Conservation (phyloP, 2,329 filamentous ascomycete genomes). For the Huntiella abstrusa region DNA sequence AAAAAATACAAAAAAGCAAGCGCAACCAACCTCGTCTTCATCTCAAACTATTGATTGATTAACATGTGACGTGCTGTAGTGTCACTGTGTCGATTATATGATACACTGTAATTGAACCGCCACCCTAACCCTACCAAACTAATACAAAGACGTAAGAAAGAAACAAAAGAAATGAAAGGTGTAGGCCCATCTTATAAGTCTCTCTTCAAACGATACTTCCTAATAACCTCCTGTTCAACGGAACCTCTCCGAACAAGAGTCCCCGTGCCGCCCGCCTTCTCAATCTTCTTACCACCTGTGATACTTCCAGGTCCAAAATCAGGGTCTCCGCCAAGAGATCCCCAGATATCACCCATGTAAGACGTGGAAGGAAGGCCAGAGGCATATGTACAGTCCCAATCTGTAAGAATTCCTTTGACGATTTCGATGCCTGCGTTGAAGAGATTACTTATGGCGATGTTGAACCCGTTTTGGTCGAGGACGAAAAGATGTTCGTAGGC, state of each 20-base stretch:
- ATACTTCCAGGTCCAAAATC: constrained; percentile 42
- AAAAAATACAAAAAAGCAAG: background rate
- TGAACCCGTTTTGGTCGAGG: constrained; percentile 43
- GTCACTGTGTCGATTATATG: background rate
- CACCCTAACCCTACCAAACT: background rate
- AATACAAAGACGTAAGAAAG: constrained; percentile 3
- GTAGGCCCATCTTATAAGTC: constrained; percentile 2
- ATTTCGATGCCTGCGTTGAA: constrained; percentile 47
- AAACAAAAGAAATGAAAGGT: background rate
- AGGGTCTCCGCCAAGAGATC: constrained; percentile 43
- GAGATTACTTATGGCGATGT: constrained; percentile 44
- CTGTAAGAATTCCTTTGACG: constrained; percentile 39
- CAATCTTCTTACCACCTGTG: constrained; percentile 20
- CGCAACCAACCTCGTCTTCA: background rate
- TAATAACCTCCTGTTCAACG: background rate
- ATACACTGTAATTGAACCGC: background rate
- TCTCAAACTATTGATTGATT: no score
- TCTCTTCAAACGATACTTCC: background rate
- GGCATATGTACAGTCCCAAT: constrained; percentile 41
- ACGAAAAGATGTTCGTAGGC: constrained; percentile 41
- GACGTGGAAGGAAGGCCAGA: constrained; percentile 39
- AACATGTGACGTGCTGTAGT: no score
- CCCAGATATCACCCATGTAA: constrained; percentile 55
- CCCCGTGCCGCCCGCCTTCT: constrained; percentile 10
- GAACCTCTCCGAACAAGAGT: background rate